Evolutionary conservation across 2,329 filamentous ascomycete species (phyloP), one percentile per base, ranked within the genome.

Genomic region (Verticillium zaregamsianum): DNA sequence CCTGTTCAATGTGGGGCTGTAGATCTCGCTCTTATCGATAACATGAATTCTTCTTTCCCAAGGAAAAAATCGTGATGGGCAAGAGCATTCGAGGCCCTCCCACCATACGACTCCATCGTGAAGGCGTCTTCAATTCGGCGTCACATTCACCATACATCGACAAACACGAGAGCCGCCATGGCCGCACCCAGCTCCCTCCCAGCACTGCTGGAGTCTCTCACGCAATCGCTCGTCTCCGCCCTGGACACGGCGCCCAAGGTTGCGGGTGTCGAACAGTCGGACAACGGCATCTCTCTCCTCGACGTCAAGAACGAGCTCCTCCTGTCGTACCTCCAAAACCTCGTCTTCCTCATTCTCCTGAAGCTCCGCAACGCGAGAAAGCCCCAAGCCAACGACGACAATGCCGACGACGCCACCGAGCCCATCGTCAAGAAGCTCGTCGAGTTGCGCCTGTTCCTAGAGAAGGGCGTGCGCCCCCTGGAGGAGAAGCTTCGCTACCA

Each of bases 271-370:
- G 79, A 90, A 57, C 86, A 91, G n/a, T 89, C 91, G 1, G 83
- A 89, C 66, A 88, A 97, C 69, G 94, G 95, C 71, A 95, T 99
- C 62, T 97, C 95, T 0, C 86, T 99, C 1, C 88, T 99, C 70
- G 93, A 98, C 72, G 88, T 92, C 66, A 99, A 99, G 79, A 98
- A 96, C 77, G 95, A 99, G 73, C 84, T 99, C n/a, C 87, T 99
- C 20, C 87, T 99, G 45, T 94, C 94, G 4, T 99, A 99, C 76
- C 82, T 99, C 0, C 94, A 99, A 71, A 96, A 97, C 70, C 86
- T 98, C 4, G 91, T 95, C 55, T 96, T 96, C 68, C 80, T 97
- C 49, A 90, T 96, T 55, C 80, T 97, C 2, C 77, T 96, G 40
- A 94, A 96, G 71, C 76, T 98, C 23, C 87, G 91, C 62, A 86